Evolutionary conservation across 345 rosid species (phyloP).

Genomic region (Rubroshorea leprosula): DNA sequence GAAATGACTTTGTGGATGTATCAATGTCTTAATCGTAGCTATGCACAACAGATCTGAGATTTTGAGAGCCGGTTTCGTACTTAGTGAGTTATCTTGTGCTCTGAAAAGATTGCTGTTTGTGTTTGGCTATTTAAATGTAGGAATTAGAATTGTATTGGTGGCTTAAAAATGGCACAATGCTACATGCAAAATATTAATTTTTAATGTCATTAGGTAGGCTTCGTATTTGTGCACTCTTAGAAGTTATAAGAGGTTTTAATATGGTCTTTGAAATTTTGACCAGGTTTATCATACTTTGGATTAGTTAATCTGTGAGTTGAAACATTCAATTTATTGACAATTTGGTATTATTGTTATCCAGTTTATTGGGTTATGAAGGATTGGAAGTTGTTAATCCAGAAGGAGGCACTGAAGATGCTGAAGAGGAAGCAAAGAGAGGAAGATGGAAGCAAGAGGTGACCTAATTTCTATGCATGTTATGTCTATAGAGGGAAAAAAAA

Average conservation of each 20-base stretch:
- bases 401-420: slow-evolving; percentile 94
- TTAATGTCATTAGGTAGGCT: too few relatives aligned
- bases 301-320: background rate
- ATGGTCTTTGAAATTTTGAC: background rate
- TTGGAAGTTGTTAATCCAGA: slow-evolving; percentile 93
- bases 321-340: slow-evolving; percentile 1
- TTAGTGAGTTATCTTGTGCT: too few relatives aligned
- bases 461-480: background rate
- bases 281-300: too few relatives aligned
- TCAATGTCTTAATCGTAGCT: background rate
- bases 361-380: slow-evolving; percentile 82
- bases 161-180: too few relatives aligned
- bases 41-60: background rate
- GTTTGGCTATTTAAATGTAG: too few relatives aligned
- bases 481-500: background rate
- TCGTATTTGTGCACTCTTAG: too few relatives aligned
- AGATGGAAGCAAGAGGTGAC: slow-evolving; percentile 92
- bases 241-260: too few relatives aligned
- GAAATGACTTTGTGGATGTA: too few relatives aligned
- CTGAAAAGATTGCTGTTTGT: too few relatives aligned
- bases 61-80: background rate
- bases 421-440: slow-evolving; percentile 88
- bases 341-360: slow-evolving; percentile 18
- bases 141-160: too few relatives aligned
- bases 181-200: too few relatives aligned